Conservation (phyloP, 495 filamentous ascomycete genomes). For the Penicillium robsamsonii region DNA sequence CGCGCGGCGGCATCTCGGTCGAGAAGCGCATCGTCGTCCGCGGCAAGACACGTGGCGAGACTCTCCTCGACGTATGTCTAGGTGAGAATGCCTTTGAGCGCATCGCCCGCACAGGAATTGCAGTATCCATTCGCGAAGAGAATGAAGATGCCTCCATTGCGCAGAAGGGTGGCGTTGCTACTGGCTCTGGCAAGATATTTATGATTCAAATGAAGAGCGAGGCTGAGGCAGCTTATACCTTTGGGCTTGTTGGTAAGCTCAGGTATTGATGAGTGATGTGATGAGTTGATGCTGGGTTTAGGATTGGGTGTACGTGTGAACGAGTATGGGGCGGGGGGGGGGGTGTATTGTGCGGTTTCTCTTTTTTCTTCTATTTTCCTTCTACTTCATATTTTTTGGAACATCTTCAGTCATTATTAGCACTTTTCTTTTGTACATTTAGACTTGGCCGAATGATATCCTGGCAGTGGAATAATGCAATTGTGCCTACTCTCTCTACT, state of each 20-base stretch:
- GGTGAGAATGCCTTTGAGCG: slow-evolving; percentile 81
- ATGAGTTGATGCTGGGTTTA: background rate
- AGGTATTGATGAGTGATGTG: slow-evolving; percentile 42
- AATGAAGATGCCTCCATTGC: slow-evolving; percentile 65
- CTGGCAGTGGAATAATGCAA: background rate
- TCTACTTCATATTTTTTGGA: background rate
- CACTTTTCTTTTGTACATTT: slow-evolving; percentile 18
- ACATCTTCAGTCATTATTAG: slow-evolving; percentile 9
- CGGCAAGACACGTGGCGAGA: slow-evolving; percentile 62
- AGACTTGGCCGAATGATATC: slow-evolving; percentile 9
- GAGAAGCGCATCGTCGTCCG: slow-evolving; percentile 82
- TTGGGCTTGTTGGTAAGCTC: slow-evolving; percentile 59
- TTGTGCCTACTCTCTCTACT: background rate
- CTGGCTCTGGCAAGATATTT: slow-evolving; percentile 70
- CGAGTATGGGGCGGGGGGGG: background rate
- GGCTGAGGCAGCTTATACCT: slow-evolving; percentile 59
- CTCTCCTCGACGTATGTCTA: slow-evolving; percentile 79
- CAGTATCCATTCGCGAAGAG: slow-evolving; percentile 83
- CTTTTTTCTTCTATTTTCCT: slow-evolving; percentile 3
- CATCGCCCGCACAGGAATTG: slow-evolving; percentile 78
- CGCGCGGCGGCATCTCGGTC: slow-evolving; percentile 38
- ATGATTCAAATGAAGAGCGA: slow-evolving; percentile 77
- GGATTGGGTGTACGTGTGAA: slow-evolving; percentile 1
- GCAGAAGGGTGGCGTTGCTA: slow-evolving; percentile 66
- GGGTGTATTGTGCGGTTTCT: slow-evolving; percentile 4